Base-by-base conservation (phyloP, 371 early-diverging fungal genomes). In the Apophysomyces variabilis region DNA sequence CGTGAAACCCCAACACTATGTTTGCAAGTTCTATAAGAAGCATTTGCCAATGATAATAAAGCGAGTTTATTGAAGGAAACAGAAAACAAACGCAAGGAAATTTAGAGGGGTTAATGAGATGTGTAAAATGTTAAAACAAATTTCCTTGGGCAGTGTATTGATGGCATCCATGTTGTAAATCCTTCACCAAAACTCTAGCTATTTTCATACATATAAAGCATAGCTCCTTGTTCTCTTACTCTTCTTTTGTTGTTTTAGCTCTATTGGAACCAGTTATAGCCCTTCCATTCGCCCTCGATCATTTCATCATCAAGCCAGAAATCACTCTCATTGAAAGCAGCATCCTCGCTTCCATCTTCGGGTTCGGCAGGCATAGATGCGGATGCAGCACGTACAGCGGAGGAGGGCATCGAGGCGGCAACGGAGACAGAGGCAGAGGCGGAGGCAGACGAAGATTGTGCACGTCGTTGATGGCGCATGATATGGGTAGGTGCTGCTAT, bases 251-350 rank as follows among this genome's bases (percentile, higher is more conserved):
- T 26, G 32, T 26, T 26, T 26, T 26, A 26, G 32, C 32, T 50
- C 54, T 50, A 50, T 21, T 50, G 21, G 16, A 11, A n/a, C 54
- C 54, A 50, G 54, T 50, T 50, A 35, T 18, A 50, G 21, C 54
- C 54, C 21, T 50, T 50, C 54, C 54, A 50, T 50, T 50, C 54
- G 3, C 21, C 21, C 4, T 50, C 54, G 18, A 50, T 18, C 21
- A 21, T 7, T 21, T 50, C 54, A 5, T 50, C 54, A 7, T 50
- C 54, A 21, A 21, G 9, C 54, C 54, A 50, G 32, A 50, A 21
- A 50, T 50, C 47, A n/a, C n/a, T 47, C n/a, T 47, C 54, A 8
- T 50, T 50, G 21, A 50, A 50, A 21, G 21, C 21, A 18, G 21
- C 21, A 50, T 50, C 54, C 11, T 50, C 54, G 0, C 39, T 7